These are phyloP conservation scores for Tetraselmis chui DNA, from an alignment of 139 green algal species.

Conservation along the genomic window DNA sequence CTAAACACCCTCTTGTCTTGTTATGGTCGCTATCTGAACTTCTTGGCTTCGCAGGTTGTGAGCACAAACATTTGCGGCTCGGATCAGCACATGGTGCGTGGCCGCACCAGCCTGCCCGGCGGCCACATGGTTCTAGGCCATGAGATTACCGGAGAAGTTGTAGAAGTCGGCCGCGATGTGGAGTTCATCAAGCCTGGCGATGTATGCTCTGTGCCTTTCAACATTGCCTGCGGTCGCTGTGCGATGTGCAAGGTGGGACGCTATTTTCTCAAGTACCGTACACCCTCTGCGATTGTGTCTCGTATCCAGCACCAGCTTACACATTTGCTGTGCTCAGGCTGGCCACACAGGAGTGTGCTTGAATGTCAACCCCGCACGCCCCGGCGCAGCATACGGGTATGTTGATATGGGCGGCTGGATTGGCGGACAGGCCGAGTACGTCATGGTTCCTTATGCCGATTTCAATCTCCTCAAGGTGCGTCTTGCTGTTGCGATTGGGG, in stretches of 20 bases:
- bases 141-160: constrained; percentile 24
- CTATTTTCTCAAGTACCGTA: no score
- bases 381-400: constrained; percentile 27
- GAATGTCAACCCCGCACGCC: constrained; percentile 25
- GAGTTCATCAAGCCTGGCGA: constrained; percentile 31
- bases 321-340: not conserved
- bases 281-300: no score
- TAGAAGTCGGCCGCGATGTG: constrained; percentile 19
- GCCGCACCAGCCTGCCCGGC: constrained; percentile 12
- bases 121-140: constrained; percentile 26
- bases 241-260: constrained; percentile 14
- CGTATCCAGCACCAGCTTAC: no score
- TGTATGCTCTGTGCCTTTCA: constrained; percentile 25
- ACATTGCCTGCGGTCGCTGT: constrained; percentile 29
- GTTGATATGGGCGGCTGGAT: constrained; percentile 34
- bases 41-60: not conserved
- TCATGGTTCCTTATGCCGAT: constrained; percentile 32
- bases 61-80: constrained; percentile 26
- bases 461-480: constrained; percentile 29
- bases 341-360: constrained; percentile 25
- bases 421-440: constrained; percentile 31
- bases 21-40: not conserved
- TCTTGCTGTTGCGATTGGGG: not conserved
- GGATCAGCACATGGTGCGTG: constrained; percentile 29
- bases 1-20: not conserved